These are phyloP conservation scores for Saxophila tyrrhenica DNA, from an alignment of 495 filamentous ascomycete species.

Conservation along the genomic window DNA sequence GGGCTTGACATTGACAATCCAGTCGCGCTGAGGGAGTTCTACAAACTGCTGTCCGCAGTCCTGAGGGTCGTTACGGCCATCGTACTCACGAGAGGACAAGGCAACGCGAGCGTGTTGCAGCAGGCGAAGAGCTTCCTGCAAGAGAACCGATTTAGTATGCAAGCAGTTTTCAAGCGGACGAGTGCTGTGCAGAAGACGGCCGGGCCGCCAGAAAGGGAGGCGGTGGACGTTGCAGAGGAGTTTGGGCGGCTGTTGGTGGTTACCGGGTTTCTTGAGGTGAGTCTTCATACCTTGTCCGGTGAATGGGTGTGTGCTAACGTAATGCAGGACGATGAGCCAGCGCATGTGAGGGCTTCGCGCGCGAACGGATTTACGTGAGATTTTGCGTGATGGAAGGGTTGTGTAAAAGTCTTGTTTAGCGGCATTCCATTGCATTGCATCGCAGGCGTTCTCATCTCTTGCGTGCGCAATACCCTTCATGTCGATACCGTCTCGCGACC, in stretches of 20 bases:
- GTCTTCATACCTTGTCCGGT: conserved; percentile 13
- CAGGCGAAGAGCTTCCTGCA: conserved; percentile 64
- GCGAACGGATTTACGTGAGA: conserved; percentile 14
- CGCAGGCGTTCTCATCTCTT: too few relatives aligned
- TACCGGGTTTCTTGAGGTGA: conserved; percentile 52
- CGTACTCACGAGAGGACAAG: conserved; percentile 63
- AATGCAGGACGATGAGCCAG: conserved; percentile 16
- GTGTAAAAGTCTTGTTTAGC: too few relatives aligned
- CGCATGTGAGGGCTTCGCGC: conserved; percentile 2
- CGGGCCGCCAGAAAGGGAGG: conserved; percentile 19
- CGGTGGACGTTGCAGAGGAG: conserved; percentile 47
- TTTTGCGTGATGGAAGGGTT: background rate
- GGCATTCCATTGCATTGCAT: too few relatives aligned
- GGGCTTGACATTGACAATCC: conserved; percentile 64
- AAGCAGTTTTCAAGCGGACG: conserved; percentile 79
- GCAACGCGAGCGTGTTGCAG: conserved; percentile 64
- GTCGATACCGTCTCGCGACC: too few relatives aligned
- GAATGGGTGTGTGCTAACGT: conserved; percentile 4
- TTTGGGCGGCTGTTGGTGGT: conserved; percentile 48
- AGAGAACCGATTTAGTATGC: conserved; percentile 67
- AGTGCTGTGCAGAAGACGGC: conserved; percentile 28
- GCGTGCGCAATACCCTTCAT: too few relatives aligned
- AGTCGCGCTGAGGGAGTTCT: conserved; percentile 65
- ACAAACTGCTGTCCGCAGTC: conserved; percentile 67
- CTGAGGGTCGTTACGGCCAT: conserved; percentile 70